These are phyloP conservation scores for Mrakia gelida DNA, from an alignment of 768 basidiomycete genomes.

Conservation along the genomic window DNA sequence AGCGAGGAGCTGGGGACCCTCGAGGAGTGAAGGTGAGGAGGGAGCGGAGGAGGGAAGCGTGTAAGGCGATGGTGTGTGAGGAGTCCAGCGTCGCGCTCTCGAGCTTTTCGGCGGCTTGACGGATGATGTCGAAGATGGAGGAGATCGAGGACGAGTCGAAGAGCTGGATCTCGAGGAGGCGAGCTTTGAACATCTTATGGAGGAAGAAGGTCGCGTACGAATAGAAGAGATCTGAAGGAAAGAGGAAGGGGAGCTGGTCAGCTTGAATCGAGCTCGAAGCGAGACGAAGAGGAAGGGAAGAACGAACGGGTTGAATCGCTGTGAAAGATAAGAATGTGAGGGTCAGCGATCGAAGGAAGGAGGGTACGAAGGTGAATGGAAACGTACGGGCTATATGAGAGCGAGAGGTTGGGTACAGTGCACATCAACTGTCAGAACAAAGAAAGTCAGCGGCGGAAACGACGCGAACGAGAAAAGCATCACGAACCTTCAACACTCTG, in stretches of 20 bases:
- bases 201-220: constrained; percentile 21
- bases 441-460: neutral
- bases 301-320: constrained; percentile 11
- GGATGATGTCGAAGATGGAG: constrained; percentile 26
- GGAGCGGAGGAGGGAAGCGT: constrained; percentile 5
- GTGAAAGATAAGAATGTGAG: neutral
- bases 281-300: neutral
- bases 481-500: constrained; percentile 7
- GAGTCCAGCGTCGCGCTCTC: neutral
- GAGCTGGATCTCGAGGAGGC: constrained; percentile 28
- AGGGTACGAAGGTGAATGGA: neutral
- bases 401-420: neutral
- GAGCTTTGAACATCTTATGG: constrained; percentile 22
- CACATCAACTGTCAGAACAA: neutral
- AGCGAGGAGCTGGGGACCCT: neutral
- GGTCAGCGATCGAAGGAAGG: neutral
- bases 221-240: constrained; percentile 20
- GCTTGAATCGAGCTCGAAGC: neutral
- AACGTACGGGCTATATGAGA: constrained; percentile 1
- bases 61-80: constrained; percentile 4
- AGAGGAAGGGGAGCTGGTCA: neutral
- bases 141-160: constrained; percentile 14
- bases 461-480: neutral
- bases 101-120: neutral
- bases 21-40: constrained; percentile 18